Evolutionary conservation across 257 asterid species (phyloP).

Genomic region (Cordia subcordata): DNA sequence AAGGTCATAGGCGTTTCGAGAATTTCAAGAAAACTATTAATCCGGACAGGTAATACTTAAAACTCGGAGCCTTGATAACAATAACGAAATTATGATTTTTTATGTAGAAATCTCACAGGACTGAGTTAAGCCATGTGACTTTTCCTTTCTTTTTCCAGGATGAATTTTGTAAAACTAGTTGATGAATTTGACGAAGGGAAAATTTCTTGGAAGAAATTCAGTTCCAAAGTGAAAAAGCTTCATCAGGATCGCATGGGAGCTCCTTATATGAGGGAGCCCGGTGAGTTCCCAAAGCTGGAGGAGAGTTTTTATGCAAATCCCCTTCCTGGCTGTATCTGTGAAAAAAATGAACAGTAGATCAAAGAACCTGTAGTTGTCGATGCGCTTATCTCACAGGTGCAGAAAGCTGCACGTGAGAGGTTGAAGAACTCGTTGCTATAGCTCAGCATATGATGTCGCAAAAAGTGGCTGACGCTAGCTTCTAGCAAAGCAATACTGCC

Average conservation of each 20-base stretch:
- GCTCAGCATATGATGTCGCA: not conserved
- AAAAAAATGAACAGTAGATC: constrained; percentile 37
- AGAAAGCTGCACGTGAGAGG: not conserved
- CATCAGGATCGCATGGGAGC: constrained; percentile 69
- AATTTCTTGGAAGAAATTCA: constrained; percentile 76
- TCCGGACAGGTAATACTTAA: constrained; percentile 63
- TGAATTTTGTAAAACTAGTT: constrained; percentile 74
- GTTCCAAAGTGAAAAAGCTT: constrained; percentile 67
- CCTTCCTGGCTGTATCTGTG: constrained; percentile 86
- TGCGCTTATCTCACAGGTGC: not conserved
- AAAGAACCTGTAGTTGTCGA: not conserved
- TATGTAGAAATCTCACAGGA: not conserved
- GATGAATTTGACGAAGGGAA: constrained; percentile 70
- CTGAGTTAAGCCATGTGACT: constrained; percentile 1
- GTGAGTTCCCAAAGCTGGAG: constrained; percentile 90
- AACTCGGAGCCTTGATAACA: not conserved
- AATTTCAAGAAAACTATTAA: constrained; percentile 81
- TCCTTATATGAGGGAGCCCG: constrained; percentile 76
- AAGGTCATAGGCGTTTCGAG: constrained; percentile 90
- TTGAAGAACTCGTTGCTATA: not conserved
- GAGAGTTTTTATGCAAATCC: constrained; percentile 95
- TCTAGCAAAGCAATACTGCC: not conserved
- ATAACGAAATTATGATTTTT: not conserved
- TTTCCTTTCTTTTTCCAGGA: constrained; percentile 38
- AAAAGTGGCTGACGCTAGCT: constrained; percentile 1